Conservation (phyloP, 1,284 basidiomycete species). For the Waitea zeae region DNA sequence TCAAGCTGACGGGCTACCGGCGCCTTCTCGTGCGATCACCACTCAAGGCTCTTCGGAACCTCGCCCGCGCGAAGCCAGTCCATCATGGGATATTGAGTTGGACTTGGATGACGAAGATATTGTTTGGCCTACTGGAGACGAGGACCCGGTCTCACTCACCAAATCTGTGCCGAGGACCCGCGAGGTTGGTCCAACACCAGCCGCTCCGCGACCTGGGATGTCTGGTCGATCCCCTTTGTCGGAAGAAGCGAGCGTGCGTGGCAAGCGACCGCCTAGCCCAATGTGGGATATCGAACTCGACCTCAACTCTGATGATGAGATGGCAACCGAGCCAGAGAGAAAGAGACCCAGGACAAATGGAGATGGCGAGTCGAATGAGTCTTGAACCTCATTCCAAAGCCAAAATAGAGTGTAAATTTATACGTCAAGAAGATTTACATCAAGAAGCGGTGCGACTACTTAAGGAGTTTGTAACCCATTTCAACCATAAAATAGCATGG, state of each 20-base stretch:
- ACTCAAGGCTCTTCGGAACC: not conserved
- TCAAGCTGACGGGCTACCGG: not conserved
- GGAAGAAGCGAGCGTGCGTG: constrained; percentile 3
- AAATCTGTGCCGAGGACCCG: too few species aligned
- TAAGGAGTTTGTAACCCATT: not conserved
- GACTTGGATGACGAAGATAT: not conserved
- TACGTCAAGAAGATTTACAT: not conserved
- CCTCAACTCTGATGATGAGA: constrained; percentile 13
- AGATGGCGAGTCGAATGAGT: not conserved
- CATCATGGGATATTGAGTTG: constrained; percentile 5
- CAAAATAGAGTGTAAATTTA: not conserved
- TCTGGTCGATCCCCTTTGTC: constrained; percentile 3
- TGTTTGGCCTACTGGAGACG: too few species aligned
- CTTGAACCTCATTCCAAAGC: not conserved
- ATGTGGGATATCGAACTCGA: constrained; percentile 47
- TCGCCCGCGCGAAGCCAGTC: constrained; percentile 10
- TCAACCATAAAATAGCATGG: too few species aligned
- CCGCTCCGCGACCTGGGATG: not conserved
- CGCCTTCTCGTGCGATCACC: not conserved
- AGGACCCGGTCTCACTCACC: too few species aligned
- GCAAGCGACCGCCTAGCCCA: constrained; percentile 21
- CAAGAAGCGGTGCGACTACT: not conserved
- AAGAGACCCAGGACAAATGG: not conserved
- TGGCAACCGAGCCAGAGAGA: not conserved
- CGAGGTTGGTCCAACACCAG: not conserved